phyloP scores from a whole-genome alignment of 225 moss, liverwort and hornwort genomes.

The Rhytidiadelphus loreus region DNA sequence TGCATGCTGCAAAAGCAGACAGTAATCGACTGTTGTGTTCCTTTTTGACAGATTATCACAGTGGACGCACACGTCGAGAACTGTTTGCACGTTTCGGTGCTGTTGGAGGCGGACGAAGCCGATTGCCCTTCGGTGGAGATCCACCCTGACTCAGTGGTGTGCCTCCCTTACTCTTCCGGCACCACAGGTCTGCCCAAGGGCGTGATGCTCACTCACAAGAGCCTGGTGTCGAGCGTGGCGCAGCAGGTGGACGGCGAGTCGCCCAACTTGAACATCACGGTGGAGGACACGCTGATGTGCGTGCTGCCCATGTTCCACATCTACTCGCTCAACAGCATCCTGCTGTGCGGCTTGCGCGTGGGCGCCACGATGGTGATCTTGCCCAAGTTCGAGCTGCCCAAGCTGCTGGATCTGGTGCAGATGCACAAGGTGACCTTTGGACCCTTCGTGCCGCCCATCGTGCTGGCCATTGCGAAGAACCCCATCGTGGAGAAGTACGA shows the following conservation, averaged over 20 bases:
- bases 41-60: constrained; percentile 22
- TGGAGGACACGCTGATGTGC: constrained; percentile 38
- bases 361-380: constrained; percentile 37
- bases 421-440: constrained; percentile 38
- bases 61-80: constrained; percentile 33
- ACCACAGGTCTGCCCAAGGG: constrained; percentile 58
- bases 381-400: constrained; percentile 43
- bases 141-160: constrained; percentile 41
- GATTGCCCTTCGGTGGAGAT: constrained; percentile 36
- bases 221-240: constrained; percentile 40
- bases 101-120: constrained; percentile 34
- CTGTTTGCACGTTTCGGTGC: constrained; percentile 22
- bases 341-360: constrained; percentile 41
- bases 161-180: constrained; percentile 51
- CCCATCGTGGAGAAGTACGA: constrained; percentile 55
- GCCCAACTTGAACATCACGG: constrained; percentile 26
- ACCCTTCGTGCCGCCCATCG: constrained; percentile 70
- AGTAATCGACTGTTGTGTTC: background rate
- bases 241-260: constrained; percentile 54
- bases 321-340: constrained; percentile 41
- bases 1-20: background rate
- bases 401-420: constrained; percentile 35
- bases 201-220: constrained; percentile 60
- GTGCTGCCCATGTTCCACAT: constrained; percentile 59
- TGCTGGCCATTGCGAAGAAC: constrained; percentile 63